Evolutionary conservation across 768 basidiomycete genomes (phyloP), one percentile per base, ranked within the genome.

Genomic region (Leucocoprinus leucothites): DNA sequence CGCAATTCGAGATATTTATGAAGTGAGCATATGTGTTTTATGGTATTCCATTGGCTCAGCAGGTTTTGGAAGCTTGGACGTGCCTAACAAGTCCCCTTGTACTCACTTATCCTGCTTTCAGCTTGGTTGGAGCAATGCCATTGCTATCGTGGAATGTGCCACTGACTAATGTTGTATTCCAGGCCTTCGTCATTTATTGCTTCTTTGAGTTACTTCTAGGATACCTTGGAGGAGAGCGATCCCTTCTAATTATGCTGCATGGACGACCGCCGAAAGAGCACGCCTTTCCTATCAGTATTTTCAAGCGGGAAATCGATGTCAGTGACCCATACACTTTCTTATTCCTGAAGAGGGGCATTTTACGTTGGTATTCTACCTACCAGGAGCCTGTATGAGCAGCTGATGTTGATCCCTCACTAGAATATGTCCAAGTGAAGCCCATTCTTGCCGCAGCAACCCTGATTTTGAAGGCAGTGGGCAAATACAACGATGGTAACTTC

Each of bases 341-440:
- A 1, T 95, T 89, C 61, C 76, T 99, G 21, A 98, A 98, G 68
- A 83, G 97, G 19, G 97, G 97, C 14, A 94, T 99, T 38, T 72
- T 99, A 35, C 96, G 96, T 98, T 57, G 35, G 72, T 71, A 21
- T 5, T 14, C 38, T 25, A 21, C 24, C 2, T 31, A 5, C 31
- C 5, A 31, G 11, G 31, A 31, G 40, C 38, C 8, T 35, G 48
- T 11, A 9, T 50, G 36, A 26, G 49, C 35, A 58, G n/a, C 24
- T 26, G 14, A 53, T 24, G 19, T 16, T 56, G 7, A 36, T 41
- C 43, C n/a, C 24, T 44, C 45, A 38, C 52, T 63, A 98, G 96
- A 98, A 78, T 98, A 99, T 67, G 96, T 98, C 1, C 94, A 98
- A 69, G 77, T 98, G 55, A 99, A 99, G 65, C 97, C 97, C 0